Base-by-base conservation (phyloP, 495 filamentous ascomycete species). In the Penicillium nucicola region DNA sequence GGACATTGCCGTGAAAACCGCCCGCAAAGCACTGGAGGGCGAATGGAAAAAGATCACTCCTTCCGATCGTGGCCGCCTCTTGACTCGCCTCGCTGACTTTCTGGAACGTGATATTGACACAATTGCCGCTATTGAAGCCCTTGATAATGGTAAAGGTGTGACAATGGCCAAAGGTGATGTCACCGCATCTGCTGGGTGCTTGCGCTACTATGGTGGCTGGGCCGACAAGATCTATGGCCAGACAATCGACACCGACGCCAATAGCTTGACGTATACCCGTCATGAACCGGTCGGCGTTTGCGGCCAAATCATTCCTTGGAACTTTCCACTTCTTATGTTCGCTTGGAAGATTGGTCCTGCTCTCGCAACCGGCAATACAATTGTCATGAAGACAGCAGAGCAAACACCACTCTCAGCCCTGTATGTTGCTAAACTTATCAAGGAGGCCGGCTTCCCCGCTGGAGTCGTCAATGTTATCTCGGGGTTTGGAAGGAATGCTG, bases 401-500 rank as follows among this genome's bases (percentile, higher is more conserved):
- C 35, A 41, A 30, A 48, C 45, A 0, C 45, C 45, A 7, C 36
- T 48, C 12, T 48, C 45, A 0, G 36, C 13, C 1, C 25, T 48
- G 1, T 48, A 48, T 15, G 36, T 41, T 63, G 10, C 45, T 8
- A 45, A 31, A 1, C 40, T 59, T 1, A 38, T 52, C 12, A 52
- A 60, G 37, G 32, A 65, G 28, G 90, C 90, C 52, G 90, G 90
- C 38, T 93, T 96, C 80, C 90, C 90, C 15, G 80, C 88, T 45
- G 90, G 90, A 59, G 91, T 95, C 42, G 74, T 95, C 62, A 95
- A 96, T 77, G 77, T 92, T 69, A 78, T 96, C 68, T 90, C 88
- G 34, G 90, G 90, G 44, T 82, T 88, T 65, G 91, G 90, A 57
- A 87, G 77, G 71, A 68, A 81, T 48, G 90, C 91, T 32, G 90